Evolutionary conservation across 2,329 filamentous ascomycete species (phyloP), one percentile per base, ranked within the genome.

Genomic region (Colletotrichum sp.): DNA sequence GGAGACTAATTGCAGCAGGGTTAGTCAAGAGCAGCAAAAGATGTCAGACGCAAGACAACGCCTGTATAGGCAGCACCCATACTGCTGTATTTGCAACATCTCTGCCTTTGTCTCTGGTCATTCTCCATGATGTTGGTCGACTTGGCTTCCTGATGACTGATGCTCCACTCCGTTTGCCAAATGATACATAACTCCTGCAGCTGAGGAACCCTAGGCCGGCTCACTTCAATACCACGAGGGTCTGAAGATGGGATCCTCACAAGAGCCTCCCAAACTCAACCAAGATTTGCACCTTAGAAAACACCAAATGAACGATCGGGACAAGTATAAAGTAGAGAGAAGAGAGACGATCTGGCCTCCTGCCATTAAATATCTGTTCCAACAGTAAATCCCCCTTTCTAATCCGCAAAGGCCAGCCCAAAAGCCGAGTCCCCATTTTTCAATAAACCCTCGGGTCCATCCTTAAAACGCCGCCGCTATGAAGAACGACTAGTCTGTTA

Each of bases 391-490:
- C 36, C 34, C 66, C 66, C 18, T 27, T 9, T 56, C 48, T 39
- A 16, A 73, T 27, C 71, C 62, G 55, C 27, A 64, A 25, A 75
- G 43, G 22, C 62, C 73, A 64, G 27, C 48, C 74, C 22, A 32
- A 56, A 36, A 55, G 36, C 27, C 43, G 39, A 34, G n/a, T 36
- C 58, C 32, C 48, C 43, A 13, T 58, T 64, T 32, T 28, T 43
- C 55, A 60, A 39, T 68, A 43, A 56, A 56, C 28, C 25, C 62
- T 15, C n/a, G 13, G 5, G 34, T 36, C 56, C 32, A 61, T 64
- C 74, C 32, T 30, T 61, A 76, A 86, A 86, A 52, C 85, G 85
- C 85, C 85, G 82, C 86, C 85, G 85, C 85, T 87, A 85, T 86
- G 85, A 81, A 84, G 84, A 82, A 80, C 74, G 74, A 78, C 77